A percentile compares a stretch with the other conserved stretches of the same genome.
Evolutionary conservation across 331 rosid genomes (phyloP).

Genomic region (Quercus phellos): DNA sequence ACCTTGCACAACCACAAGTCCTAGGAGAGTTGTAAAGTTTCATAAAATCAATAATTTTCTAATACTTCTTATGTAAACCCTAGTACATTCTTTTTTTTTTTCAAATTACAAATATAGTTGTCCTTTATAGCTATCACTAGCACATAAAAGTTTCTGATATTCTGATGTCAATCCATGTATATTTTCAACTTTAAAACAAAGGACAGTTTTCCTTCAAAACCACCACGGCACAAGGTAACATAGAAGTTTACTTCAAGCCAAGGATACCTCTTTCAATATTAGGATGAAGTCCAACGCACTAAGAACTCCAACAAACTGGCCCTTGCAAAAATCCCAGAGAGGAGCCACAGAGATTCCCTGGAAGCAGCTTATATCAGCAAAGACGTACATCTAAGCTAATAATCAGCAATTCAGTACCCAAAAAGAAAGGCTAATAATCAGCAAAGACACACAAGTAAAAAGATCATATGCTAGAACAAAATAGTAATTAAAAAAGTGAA

Average conservation of each 20-base stretch:
- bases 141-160: conserved; percentile 1
- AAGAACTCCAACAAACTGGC: conserved; percentile 51
- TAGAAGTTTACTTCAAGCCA: conserved; percentile 15
- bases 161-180: conserved; percentile 5
- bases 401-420: neutral
- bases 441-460: neutral
- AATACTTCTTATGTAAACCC: neutral
- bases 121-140: neutral
- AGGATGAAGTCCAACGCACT: conserved; percentile 59
- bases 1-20: neutral
- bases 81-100: neutral
- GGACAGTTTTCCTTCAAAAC: conserved; percentile 13
- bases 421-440: neutral
- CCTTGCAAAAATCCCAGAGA: conserved; percentile 45
- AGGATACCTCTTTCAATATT: conserved; percentile 59
- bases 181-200: neutral
- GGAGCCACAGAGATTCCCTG: conserved; percentile 57
- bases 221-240: neutral
- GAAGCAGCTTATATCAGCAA: conserved; percentile 20
- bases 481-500: neutral
- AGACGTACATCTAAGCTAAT: conserved; percentile 9
- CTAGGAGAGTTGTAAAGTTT: neutral
- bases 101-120: neutral
- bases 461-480: neutral
- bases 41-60: neutral